Evolutionary conservation across 73 alveolate species (phyloP).

Genomic region (Paramecium caudatum): DNA sequence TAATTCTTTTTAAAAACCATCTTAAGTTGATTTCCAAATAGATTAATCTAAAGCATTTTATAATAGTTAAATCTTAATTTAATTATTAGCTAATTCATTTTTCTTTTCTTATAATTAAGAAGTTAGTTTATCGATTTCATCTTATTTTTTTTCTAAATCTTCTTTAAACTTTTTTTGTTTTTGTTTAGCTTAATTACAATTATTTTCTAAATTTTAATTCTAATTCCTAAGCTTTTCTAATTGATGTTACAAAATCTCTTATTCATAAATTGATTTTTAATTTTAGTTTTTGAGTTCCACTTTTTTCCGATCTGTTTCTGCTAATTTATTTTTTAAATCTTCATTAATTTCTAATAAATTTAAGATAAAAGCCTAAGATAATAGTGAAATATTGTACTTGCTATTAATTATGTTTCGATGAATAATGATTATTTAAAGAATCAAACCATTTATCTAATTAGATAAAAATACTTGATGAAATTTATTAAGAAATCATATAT

Average conservation of each 20-base stretch:
- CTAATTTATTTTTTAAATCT: constrained; percentile 21
- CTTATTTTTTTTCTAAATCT: not conserved
- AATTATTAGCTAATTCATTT: not conserved
- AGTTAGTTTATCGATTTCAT: not conserved
- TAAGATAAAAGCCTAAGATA: not conserved
- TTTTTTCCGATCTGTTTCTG: constrained; percentile 19
- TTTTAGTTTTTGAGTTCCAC: not conserved
- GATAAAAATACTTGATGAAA: not conserved
- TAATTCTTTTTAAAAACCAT: not conserved
- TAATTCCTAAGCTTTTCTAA: constrained; percentile 25
- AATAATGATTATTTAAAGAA: constrained; percentile 4
- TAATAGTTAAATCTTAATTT: not conserved
- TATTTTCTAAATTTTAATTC: not conserved
- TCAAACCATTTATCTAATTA: constrained; percentile 59
- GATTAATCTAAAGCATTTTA: constrained; percentile 44
- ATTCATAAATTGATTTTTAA: not conserved
- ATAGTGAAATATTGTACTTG: not conserved
- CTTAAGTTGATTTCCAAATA: not conserved
- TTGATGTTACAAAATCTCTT: not conserved
- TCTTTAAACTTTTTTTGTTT: constrained; percentile 7
- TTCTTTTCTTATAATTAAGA: constrained; percentile 17
- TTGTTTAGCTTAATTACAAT: too few relatives aligned
- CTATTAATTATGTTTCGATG: not conserved
- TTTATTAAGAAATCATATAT: not conserved
- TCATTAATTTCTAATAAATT: not conserved